Evolutionary conservation across 345 rosid species (phyloP), one percentile per base, ranked within the genome.

Genomic region (Sonneratia alba): DNA sequence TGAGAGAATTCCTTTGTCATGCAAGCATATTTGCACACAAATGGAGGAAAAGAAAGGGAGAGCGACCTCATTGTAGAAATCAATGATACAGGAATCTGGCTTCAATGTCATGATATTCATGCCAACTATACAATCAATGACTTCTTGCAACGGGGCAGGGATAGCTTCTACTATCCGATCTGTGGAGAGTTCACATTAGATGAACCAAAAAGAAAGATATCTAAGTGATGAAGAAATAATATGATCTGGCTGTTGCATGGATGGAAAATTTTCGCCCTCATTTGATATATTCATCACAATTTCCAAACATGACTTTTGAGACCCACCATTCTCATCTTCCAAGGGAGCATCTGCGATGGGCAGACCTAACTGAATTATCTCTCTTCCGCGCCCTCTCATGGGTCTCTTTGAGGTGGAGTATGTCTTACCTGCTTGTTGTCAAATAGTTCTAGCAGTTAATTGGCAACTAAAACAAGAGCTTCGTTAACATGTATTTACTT

Each of bases 341-440:
- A 83, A 81, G 48, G 92, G 93, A 66, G 79, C 79, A 78, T 95
- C 96, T 6, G 80, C 90, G 64, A 92, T 86, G 36, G 97, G 94
- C 43, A 87, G 80, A 69, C 99, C 99, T 40, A 95, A 74, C 53
- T 95, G 99, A 80, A 95, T 92, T 85, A 83, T 87, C 91, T 92
- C 99, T 59, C 98, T 88, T 51, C 99, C 99, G 74, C 80, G 99
- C 76, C 98, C 99, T 77, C 81, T 90, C 78, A 78, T 85, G 48
- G 98, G 99, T 74, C 92, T 83, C 82, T 87, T 92, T 27, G 87
- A 81, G 63, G 71, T 77, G 73, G 87, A 78, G 82, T 87, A 95
- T 55, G 92, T 82, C 53, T 85, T 94, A 76, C 96, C 99, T 92
- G 90, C 74, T 77, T 83, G 74, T 68, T 38, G 51, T 42, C 43